A percentile compares a stretch with the other conserved stretches of the same genome.
phyloP scores from a whole-genome alignment of 2,329 filamentous ascomycete species.

The Clonostachys sp. region DNA sequence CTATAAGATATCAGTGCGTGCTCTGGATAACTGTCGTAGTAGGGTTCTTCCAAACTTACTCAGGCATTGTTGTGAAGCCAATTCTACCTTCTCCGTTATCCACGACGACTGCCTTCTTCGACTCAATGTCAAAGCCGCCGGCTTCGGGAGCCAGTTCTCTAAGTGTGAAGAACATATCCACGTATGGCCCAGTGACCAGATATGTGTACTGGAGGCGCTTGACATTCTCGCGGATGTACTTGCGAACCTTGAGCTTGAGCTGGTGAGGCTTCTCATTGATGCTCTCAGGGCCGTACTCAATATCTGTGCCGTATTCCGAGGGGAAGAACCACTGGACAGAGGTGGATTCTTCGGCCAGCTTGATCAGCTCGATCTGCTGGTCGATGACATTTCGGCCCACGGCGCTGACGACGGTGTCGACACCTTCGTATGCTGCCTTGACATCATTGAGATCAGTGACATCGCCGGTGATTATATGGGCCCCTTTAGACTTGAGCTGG shows the following conservation, averaged over 20 bases:
- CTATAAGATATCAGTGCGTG: too few species aligned
- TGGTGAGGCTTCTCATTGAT: conserved; percentile 63
- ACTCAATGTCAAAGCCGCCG: not conserved
- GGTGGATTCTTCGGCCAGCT: conserved; percentile 47
- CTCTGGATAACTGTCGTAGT: too few species aligned
- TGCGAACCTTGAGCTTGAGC: conserved; percentile 62
- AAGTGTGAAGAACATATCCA: not conserved
- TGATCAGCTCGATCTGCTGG: conserved; percentile 57
- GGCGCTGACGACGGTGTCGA: conserved; percentile 62
- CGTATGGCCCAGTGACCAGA: not conserved
- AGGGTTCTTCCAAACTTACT: too few species aligned
- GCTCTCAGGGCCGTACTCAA: conserved; percentile 55
- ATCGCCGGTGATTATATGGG: conserved; percentile 17
- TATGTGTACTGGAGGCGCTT: not conserved
- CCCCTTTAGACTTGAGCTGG: conserved; percentile 11
- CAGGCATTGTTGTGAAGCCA: not conserved
- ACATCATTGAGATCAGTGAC: conserved; percentile 35
- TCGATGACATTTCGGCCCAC: conserved; percentile 60
- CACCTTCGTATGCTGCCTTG: conserved; percentile 53
- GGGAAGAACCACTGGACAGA: conserved; percentile 61
- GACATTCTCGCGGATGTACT: not conserved
- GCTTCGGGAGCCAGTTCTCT: not conserved
- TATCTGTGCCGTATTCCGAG: conserved; percentile 63
- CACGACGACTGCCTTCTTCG: not conserved
- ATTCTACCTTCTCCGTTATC: not conserved